Conservation (phyloP, 2,329 filamentous ascomycete genomes). For the Aspergillus puulaauensis region DNA sequence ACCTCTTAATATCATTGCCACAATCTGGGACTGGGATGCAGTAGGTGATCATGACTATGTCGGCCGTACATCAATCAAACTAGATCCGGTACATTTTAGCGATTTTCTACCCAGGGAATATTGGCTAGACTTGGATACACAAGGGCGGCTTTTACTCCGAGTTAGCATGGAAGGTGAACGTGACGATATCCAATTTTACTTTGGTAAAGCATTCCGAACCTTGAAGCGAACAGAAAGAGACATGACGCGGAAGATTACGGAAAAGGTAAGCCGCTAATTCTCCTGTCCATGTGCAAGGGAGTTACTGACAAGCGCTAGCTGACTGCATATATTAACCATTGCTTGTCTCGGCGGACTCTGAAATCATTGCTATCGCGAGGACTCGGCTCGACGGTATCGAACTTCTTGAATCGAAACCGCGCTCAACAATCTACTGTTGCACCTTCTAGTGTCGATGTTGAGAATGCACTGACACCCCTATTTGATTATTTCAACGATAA, state of each 20-base stretch:
- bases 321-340: constrained; percentile 87
- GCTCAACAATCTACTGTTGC: constrained; percentile 51
- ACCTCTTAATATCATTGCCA: constrained; percentile 90
- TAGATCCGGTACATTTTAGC: constrained; percentile 96
- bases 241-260: constrained; percentile 97
- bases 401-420: constrained; percentile 58
- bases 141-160: constrained; percentile 81
- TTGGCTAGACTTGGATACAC: constrained; percentile 95
- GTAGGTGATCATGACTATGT: constrained; percentile 98
- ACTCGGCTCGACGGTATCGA: constrained; percentile 71
- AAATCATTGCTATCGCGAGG: constrained; percentile 72
- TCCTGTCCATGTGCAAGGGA: not conserved
- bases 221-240: constrained; percentile 94
- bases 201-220: constrained; percentile 93
- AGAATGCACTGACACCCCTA: constrained; percentile 77
- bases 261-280: constrained; percentile 68
- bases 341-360: constrained; percentile 79
- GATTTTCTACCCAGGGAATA: constrained; percentile 96
- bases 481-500: constrained; percentile 98
- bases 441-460: constrained; percentile 70
- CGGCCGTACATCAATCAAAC: constrained; percentile 90
- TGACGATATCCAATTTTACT: constrained; percentile 98
- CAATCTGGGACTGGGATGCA: constrained; percentile 97
- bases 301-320: constrained; percentile 55
- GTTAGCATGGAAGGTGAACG: constrained; percentile 99